Base-by-base conservation (phyloP, 495 filamentous ascomycete genomes). In the Chaetomium cochliodes region DNA sequence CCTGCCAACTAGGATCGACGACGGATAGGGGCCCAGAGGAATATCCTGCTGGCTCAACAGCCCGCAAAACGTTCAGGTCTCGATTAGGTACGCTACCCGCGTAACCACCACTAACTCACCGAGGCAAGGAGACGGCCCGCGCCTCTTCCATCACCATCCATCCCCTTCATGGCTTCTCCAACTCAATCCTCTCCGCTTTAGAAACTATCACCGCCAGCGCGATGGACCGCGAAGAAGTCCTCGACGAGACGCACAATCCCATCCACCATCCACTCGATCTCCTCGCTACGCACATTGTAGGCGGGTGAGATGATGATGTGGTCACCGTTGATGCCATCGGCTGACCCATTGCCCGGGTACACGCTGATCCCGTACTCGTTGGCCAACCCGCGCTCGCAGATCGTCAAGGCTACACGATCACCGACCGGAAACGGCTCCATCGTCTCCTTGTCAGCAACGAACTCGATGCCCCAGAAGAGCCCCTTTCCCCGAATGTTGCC, bases 231-330 rank as follows among this genome's bases (percentile, higher is more conserved):
- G 62, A 75, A 77, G 33, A 68, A 77, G 55, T 77, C 74, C 13
- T 56, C 54, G 12, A 78, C 74, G 5, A 82, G 75, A 5, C 69
- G 74, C 23, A 80, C 71, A 39, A 86, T 80, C 0, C 70, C 74
- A 11, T 66, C 56, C 7, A 71, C 73, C 16, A 91, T 86, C 54
- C 74, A 76, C 65, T 87, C 83, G 59, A 92, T 81, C 37, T 90
- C 88, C 13, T 84, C 81, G 39, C 72, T 73, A 0, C 82, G 84
- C 51, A 89, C 79, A 62, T 84, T 92, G 74, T 88, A 96, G 1
- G 91, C 82, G 4, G 92, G 92, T 23, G 88, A 83, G 60, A 96
- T 67, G 39, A 96, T 77, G 16, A 93, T 75, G 77, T 92, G 88
- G 69, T 97, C 92, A 1, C 91, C 92, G 3, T 68, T 74, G 33